Percentiles rank a stretch among this genome's conserved stretches.
Conservation (phyloP, 306 rosid genomes). For the Quercus alba region DNA sequence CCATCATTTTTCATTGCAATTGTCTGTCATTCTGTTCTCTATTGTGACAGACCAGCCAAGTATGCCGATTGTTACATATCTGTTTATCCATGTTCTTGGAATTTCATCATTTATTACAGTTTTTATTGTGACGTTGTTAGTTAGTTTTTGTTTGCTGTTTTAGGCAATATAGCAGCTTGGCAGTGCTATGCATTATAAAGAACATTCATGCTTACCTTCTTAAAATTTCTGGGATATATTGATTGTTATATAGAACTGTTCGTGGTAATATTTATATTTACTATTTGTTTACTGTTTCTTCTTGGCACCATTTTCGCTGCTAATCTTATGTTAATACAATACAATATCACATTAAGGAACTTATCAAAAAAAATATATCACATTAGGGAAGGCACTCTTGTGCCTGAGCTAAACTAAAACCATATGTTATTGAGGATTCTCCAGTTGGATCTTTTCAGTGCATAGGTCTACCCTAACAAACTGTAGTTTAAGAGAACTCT, state of each 20-base stretch:
- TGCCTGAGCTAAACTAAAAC: neutral
- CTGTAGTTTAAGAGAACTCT: neutral
- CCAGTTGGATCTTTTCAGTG: neutral
- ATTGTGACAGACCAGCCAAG: neutral
- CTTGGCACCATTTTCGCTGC: neutral
- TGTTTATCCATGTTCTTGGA: conserved; percentile 9
- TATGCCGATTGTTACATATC: neutral
- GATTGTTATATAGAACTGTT: conserved; percentile 1
- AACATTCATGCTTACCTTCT: neutral
- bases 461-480: neutral
- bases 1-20: neutral
- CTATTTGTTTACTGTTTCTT: neutral
- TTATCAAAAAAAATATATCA: neutral
- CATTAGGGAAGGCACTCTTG: neutral
- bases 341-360: neutral
- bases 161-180: neutral
- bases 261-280: neutral
- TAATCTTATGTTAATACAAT: neutral
- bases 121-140: neutral
- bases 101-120: neutral
- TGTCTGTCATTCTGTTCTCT: neutral
- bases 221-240: conserved; percentile 4
- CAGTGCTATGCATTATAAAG: neutral
- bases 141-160: neutral
- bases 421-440: neutral